Evolutionary conservation across 1,284 basidiomycete genomes (phyloP), one percentile per base, ranked within the genome.

Genomic region (Pyrrhoderma lamaoense): DNA sequence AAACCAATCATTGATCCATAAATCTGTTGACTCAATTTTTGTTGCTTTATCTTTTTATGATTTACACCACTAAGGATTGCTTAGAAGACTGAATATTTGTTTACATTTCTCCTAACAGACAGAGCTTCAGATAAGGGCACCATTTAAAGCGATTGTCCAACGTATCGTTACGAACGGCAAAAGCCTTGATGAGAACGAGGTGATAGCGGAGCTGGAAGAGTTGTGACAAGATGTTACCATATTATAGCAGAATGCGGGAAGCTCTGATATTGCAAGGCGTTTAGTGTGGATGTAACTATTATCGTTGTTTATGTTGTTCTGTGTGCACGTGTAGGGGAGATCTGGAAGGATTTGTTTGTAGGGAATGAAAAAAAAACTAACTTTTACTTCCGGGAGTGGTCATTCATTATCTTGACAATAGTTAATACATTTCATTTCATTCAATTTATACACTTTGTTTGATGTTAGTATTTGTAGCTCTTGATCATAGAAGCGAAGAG

Each of bases 71-170:
- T n/a, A n/a, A n/a, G n/a, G n/a, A n/a, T n/a, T n/a, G n/a, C n/a
- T n/a, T n/a, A n/a, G n/a, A n/a, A n/a, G n/a, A n/a, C n/a, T n/a
- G n/a, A n/a, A n/a, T n/a, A n/a, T 42, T 42, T 9, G 5, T 42
- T 18, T 11, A 5, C 11, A 5, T 31, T 31, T 40, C 38, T 18
- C n/a, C 14, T 40, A 37, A n/a, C 37, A 60, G 59, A 60, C 57
- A 13, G 55, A 58, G 38, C 47, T 51, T 23, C 25, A 60, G 22
- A 47, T 60, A 31, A 45, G 46, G 19, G 47, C 59, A 22, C 57
- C 59, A 18, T 53, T 22, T 25, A 31, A 42, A 25, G 59, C 57
- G 16, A 37, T 27, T 18, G 37, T 58, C 25, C 57, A 39, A 45
- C 18, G 38, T 13, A 45, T 60, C 18, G 59, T 56, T n/a, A 31